Evolutionary conservation across 2,329 filamentous ascomycete species (phyloP), one percentile per base, ranked within the genome.

Genomic region (Aureobasidium lini): DNA sequence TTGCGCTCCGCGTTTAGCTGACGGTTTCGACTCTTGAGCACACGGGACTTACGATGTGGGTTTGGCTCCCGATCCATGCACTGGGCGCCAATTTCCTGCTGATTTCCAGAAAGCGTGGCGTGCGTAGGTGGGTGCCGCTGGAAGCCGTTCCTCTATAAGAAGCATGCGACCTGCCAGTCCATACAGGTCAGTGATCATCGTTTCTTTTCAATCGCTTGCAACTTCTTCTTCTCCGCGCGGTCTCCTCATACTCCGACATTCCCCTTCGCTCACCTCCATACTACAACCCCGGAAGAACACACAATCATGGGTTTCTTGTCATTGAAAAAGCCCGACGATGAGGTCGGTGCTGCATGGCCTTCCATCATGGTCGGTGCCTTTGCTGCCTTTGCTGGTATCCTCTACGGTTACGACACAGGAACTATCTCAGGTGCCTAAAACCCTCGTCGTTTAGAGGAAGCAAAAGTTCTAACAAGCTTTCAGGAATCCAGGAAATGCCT

Each of bases 321-420:
- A 59, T 60, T 77, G 56, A 75, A 73, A 62, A 76, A 73, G 63
- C 76, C 75, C 10, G 70, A 70, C 48, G 69, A 75, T 67, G 70
- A 72, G 52, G 66, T 66, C 36, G 76, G 76, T 61, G 75, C 75
- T 29, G 71, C 76, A 23, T 64, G 69, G 60, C 76, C 75, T 54
- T 75, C 76, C 49, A 76, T 78, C 63, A 36, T 68, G 37, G 69
- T 73, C 37, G 67, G 63, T 53, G 65, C 72, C 7, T 77, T 75
- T 56, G 73, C 60, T 10, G 69, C 70, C n/a, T 71, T 72, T 61
- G 70, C 69, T 31, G 69, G 69, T 63, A 65, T 71, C 1, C 59
- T 64, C 11, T 64, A 61, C 34, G 63, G 63, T 6, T 64, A 62
- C 11, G 59, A 49, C 18, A 49, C 47, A 18, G 47, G 47, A 32